Evolutionary conservation across 306 rosid species (phyloP), one percentile per base, ranked within the genome.

Genomic region (Vachellia collinsii): DNA sequence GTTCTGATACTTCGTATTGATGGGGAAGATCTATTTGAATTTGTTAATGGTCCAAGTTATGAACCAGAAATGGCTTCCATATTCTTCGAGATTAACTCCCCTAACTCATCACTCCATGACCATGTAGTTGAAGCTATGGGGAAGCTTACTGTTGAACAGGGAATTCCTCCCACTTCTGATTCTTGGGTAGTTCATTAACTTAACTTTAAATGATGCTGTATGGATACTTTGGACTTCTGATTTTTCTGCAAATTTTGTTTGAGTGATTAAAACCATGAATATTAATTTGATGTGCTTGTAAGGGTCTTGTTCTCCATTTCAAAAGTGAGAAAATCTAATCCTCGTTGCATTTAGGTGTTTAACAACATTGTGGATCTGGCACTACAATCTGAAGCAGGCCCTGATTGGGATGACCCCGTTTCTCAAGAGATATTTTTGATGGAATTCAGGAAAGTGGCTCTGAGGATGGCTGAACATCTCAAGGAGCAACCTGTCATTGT

Each of bases 21-120:
- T 77, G 98, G 99, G 3, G 93, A 96, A 89, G 99, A 96, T 82
- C 97, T 96, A 25, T 85, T 81, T 23, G 99, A 96, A 79, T 93
- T 90, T 87, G 81, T 96, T 14, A 85, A 79, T 54, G 86, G 92
- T 54, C 92, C 92, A 43, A 80, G 63, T 70, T 96, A 85, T 83
- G 97, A 92, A 81, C 71, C 92, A 7, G 99, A 96, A 77, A 81
- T 92, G 89, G 74, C 87, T 7, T 79, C 93, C 77, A 79, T 78
- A 4, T 91, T 85, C 82, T 90, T 90, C 23, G 79, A 79, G 74
- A 90, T 92, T 61, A 82, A 83, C 41, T 85, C 85, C 22, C 76
- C 90, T 0, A 75, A 81, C 53, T 85, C 64, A 34, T 83, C 92
- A 37, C 89, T 92, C 54, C 91, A 41, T 37, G 86, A 89, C 63